Conservation (phyloP, 495 filamentous ascomycete genomes). For the Aspergillus ellipticus region DNA sequence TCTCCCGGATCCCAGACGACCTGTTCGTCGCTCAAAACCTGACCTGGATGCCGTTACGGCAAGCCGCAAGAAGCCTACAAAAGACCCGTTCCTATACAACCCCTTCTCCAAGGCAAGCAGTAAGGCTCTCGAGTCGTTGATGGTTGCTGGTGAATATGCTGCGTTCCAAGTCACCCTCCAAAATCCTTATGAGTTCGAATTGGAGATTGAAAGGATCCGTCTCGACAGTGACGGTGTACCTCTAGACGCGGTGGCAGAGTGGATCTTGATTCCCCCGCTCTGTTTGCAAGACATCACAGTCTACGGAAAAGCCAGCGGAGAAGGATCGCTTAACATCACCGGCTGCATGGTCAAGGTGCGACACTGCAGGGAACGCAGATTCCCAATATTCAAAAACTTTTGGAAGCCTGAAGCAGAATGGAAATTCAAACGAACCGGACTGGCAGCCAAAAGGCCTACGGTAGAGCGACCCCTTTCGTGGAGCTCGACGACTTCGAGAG, state of each 20-base stretch:
- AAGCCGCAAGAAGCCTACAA: conserved; percentile 47
- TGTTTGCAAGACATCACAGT: conserved; percentile 75
- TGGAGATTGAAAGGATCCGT: conserved; percentile 80
- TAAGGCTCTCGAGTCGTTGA: conserved; percentile 56
- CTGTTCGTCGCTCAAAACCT: conserved; percentile 66
- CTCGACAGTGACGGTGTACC: conserved; percentile 67
- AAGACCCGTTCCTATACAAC: conserved; percentile 89
- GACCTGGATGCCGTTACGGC: conserved; percentile 63
- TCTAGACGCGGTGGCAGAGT: conserved; percentile 62
- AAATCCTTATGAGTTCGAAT: conserved; percentile 89
- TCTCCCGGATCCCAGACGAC: conserved; percentile 48
- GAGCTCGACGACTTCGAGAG: conserved; percentile 46
- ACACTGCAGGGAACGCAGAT: conserved; percentile 75
- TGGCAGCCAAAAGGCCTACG: conserved; percentile 54
- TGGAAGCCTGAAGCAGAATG: conserved; percentile 68
- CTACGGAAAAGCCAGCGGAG: conserved; percentile 58
- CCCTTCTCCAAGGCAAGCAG: conserved; percentile 72
- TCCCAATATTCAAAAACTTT: conserved; percentile 73
- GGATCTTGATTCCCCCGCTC: conserved; percentile 70
- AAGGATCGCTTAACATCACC: conserved; percentile 67
- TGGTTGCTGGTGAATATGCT: conserved; percentile 73
- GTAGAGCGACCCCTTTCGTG: conserved; percentile 53
- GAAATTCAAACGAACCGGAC: conserved; percentile 72
- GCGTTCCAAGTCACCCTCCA: conserved; percentile 79
- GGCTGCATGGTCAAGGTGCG: conserved; percentile 77